Evolutionary conservation across 2,329 filamentous ascomycete species (phyloP).

Genomic region (Salinomyces thailandicus): DNA sequence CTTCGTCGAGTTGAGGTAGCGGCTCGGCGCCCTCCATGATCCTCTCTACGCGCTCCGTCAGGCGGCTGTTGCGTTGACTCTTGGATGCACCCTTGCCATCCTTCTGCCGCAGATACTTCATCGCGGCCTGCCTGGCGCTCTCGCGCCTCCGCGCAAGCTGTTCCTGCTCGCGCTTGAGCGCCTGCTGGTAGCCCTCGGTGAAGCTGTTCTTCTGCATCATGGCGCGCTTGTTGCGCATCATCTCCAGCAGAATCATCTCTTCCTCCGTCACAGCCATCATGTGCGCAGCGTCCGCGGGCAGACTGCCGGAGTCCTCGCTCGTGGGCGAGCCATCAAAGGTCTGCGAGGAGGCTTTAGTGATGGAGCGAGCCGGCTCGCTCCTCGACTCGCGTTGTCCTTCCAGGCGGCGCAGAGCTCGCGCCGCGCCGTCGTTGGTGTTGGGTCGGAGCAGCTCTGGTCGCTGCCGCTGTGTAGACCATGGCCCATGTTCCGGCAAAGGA

Average conservation of each 20-base stretch:
- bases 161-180: slow-evolving; percentile 26
- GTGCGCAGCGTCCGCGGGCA: slow-evolving; percentile 14
- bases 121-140: slow-evolving; percentile 14
- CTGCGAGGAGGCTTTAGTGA: slow-evolving; percentile 1
- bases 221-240: slow-evolving; percentile 41
- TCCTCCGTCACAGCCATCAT: slow-evolving; percentile 40
- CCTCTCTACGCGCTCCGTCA: background rate
- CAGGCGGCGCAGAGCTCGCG: slow-evolving; percentile 8
- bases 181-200: slow-evolving; percentile 28
- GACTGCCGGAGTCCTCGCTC: slow-evolving; percentile 7
- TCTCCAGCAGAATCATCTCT: slow-evolving; percentile 39
- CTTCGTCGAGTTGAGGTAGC: background rate
- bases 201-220: slow-evolving; percentile 35
- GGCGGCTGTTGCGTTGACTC: background rate
- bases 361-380: slow-evolving; percentile 1
- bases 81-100: slow-evolving; percentile 10
- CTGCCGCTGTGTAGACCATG: background rate
- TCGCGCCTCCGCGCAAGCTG: slow-evolving; percentile 13
- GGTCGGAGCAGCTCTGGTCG: background rate
- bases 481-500: slow-evolving; percentile 3
- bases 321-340: slow-evolving; percentile 3
- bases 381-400: slow-evolving; percentile 3
- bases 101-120: slow-evolving; percentile 14
- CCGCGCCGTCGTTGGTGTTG: slow-evolving; percentile 5
- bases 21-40: background rate